Evolutionary conservation across 2,329 filamentous ascomycete genomes (phyloP).

Genomic region (Paracamarosporium sp.): DNA sequence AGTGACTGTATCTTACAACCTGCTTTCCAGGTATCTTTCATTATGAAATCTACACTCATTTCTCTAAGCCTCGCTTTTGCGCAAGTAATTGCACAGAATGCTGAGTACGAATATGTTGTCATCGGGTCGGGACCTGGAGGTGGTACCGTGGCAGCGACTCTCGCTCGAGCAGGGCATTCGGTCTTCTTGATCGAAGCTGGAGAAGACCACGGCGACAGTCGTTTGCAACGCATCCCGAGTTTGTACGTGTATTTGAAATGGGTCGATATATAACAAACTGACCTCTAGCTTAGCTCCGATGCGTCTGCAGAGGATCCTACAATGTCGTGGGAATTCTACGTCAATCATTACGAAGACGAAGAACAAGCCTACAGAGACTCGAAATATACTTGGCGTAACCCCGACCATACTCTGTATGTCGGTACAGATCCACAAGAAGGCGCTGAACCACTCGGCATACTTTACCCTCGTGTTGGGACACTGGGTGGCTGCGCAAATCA

Average conservation of each 20-base stretch:
- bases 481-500: slow-evolving; percentile 64
- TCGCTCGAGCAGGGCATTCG: slow-evolving; percentile 61
- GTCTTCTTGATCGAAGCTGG: slow-evolving; percentile 64
- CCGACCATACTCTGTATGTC: slow-evolving; percentile 57
- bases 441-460: slow-evolving; percentile 56
- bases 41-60: neutral
- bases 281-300: slow-evolving; percentile 56
- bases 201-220: slow-evolving; percentile 56
- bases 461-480: slow-evolving; percentile 62
- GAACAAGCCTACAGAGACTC: slow-evolving; percentile 58
- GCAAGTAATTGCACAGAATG: neutral
- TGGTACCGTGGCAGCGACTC: slow-evolving; percentile 59
- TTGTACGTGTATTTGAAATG: slow-evolving; percentile 50
- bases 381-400: slow-evolving; percentile 62
- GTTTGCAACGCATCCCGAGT: slow-evolving; percentile 17
- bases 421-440: slow-evolving; percentile 58
- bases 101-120: slow-evolving; percentile 63
- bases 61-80: neutral
- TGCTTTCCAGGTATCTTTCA: too few species aligned
- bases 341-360: slow-evolving; percentile 62
- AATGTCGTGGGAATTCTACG: slow-evolving; percentile 65
- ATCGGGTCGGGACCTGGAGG: slow-evolving; percentile 65
- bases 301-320: slow-evolving; percentile 57
- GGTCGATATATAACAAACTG: neutral
- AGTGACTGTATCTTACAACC: too few species aligned